A percentile compares a stretch with the other conserved stretches of the same genome.
Evolutionary conservation across 345 rosid genomes (phyloP).

Genomic region (Dimocarpus longan): DNA sequence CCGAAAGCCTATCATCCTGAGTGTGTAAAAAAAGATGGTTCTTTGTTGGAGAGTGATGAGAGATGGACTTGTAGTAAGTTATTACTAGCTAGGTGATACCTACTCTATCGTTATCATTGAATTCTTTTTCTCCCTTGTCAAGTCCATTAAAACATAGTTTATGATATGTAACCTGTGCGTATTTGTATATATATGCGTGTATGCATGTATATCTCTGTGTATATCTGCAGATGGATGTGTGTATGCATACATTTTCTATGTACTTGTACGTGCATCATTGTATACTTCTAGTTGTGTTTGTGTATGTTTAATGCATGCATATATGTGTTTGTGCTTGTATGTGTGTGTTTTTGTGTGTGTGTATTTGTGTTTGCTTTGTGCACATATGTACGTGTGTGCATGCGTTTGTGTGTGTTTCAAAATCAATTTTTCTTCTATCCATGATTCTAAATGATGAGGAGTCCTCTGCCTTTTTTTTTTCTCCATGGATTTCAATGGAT

Average conservation of each 20-base stretch:
- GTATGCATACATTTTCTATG: not conserved
- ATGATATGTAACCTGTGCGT: not conserved
- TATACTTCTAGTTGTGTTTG: not conserved
- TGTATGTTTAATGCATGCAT: too few species aligned
- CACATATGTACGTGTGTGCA: not conserved
- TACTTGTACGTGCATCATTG: too few species aligned
- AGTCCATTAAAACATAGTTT: not conserved
- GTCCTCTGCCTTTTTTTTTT: not conserved
- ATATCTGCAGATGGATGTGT: not conserved
- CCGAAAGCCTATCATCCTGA: slow-evolving; percentile 48
- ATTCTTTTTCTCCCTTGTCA: not conserved
- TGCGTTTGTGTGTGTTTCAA: not conserved
- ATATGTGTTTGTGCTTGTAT: not conserved
- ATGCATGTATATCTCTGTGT: too few species aligned
- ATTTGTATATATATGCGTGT: too few species aligned
- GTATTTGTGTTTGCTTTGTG: too few species aligned
- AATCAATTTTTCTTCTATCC: not conserved
- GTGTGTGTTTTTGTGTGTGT: not conserved
- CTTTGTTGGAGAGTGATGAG: slow-evolving; percentile 32
- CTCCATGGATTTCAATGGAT: not conserved
- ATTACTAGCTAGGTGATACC: not conserved
- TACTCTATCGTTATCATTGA: not conserved
- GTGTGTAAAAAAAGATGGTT: slow-evolving; percentile 40
- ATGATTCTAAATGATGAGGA: not conserved
- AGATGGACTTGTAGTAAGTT: slow-evolving; percentile 49